Evolutionary conservation across 2,329 filamentous ascomycete genomes (phyloP).

Genomic region (Fusarium newnesense): DNA sequence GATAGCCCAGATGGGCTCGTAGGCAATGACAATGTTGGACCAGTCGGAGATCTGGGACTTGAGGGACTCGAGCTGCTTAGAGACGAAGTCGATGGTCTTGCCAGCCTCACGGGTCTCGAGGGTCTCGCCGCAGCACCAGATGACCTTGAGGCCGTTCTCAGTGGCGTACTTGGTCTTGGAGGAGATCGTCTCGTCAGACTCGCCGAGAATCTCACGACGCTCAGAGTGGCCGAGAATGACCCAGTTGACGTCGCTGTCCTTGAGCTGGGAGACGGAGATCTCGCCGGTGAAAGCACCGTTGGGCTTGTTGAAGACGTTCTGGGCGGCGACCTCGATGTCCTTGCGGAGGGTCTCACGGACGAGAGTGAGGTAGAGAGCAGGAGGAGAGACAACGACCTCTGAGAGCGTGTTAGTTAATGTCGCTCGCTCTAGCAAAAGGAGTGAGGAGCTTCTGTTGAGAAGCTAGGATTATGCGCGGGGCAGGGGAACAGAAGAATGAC

Average conservation of each 20-base stretch:
- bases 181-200: slow-evolving; percentile 86
- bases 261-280: slow-evolving; percentile 90
- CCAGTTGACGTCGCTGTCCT: slow-evolving; percentile 90
- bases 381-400: slow-evolving; percentile 96
- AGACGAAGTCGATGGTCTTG: slow-evolving; percentile 88
- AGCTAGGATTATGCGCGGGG: slow-evolving; percentile 13
- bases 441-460: slow-evolving; percentile 25
- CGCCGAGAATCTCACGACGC: slow-evolving; percentile 88
- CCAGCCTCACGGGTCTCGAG: slow-evolving; percentile 89
- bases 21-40: slow-evolving; percentile 94
- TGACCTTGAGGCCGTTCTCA: slow-evolving; percentile 87
- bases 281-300: slow-evolving; percentile 98
- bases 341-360: slow-evolving; percentile 81
- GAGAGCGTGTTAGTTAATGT: slow-evolving; percentile 32
- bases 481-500: slow-evolving; percentile 46
- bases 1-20: slow-evolving; percentile 98
- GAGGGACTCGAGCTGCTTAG: slow-evolving; percentile 84
- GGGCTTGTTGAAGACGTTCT: slow-evolving; percentile 98
- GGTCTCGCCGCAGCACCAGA: slow-evolving; percentile 97
- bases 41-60: slow-evolving; percentile 83
- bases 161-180: slow-evolving; percentile 94
- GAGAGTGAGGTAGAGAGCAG: slow-evolving; percentile 88
- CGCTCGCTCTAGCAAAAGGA: neutral
- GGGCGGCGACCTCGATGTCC: slow-evolving; percentile 86
- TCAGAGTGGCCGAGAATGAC: slow-evolving; percentile 94